phyloP scores from a whole-genome alignment of 176 grass and related monocot species.

The Alopecurus myosuroides region DNA sequence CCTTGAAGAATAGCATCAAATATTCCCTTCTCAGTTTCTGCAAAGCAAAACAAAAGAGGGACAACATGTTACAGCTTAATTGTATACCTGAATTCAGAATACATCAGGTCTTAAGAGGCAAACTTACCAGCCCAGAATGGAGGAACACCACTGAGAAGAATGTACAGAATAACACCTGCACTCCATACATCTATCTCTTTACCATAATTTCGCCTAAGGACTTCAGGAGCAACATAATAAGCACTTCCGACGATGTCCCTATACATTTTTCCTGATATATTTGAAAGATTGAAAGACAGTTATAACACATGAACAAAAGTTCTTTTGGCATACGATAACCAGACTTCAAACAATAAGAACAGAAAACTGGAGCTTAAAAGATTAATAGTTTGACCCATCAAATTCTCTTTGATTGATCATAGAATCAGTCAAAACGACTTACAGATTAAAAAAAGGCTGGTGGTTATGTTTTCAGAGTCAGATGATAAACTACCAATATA shows the following conservation, averaged over 20 bases:
- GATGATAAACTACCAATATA: background rate
- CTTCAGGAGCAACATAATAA: conserved; percentile 95
- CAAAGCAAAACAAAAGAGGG: conserved; percentile 26
- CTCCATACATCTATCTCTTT: conserved; percentile 98
- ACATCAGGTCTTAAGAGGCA: conserved; percentile 4
- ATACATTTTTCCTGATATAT: conserved; percentile 77
- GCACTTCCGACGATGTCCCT: conserved; percentile 93
- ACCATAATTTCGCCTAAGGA: conserved; percentile 69
- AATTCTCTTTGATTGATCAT: background rate
- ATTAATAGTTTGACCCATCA: background rate
- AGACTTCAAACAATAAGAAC: background rate
- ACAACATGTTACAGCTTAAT: conserved; percentile 24
- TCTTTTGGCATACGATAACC: background rate
- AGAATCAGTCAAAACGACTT: background rate
- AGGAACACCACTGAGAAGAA: conserved; percentile 97
- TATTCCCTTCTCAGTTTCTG: conserved; percentile 98
- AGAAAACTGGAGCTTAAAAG: background rate
- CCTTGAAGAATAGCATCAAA: conserved; percentile 79
- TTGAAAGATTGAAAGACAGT: conserved; percentile 17
- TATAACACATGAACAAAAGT: background rate
- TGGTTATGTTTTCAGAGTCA: background rate
- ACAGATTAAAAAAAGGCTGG: background rate
- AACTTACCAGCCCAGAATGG: conserved; percentile 95
- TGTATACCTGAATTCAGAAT: conserved; percentile 19
- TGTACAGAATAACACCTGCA: conserved; percentile 93